phyloP scores from a whole-genome alignment of 108 stramenopile genomes.

The Pelagomonas calceolata region DNA sequence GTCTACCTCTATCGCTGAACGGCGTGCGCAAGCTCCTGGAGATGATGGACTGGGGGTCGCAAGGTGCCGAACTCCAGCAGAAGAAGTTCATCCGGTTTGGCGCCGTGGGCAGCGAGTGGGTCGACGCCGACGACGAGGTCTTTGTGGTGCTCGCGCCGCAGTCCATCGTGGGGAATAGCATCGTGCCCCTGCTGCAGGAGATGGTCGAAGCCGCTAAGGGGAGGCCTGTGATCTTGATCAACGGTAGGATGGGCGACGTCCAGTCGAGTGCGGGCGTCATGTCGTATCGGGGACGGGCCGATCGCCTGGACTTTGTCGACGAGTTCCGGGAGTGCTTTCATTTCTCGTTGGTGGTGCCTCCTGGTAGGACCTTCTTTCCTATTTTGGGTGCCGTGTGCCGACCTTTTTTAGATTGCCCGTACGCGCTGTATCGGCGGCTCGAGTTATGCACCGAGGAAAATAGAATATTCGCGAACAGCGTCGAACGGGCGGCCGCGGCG shows the following conservation, averaged over 20 bases:
- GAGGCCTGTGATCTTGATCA: conserved; percentile 17
- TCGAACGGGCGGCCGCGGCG: too few species aligned
- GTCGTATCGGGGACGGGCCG: conserved; percentile 20
- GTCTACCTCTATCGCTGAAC: conserved; percentile 19
- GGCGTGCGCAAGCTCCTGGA: conserved; percentile 20
- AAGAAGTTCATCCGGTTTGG: conserved; percentile 14
- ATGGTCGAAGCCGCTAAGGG: conserved; percentile 17
- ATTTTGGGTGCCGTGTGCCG: neutral
- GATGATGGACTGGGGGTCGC: conserved; percentile 26
- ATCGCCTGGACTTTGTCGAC: conserved; percentile 3
- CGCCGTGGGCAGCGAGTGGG: conserved; percentile 15
- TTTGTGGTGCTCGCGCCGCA: conserved; percentile 18
- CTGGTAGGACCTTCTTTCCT: neutral
- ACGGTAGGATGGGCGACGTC: conserved; percentile 24
- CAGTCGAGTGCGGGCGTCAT: conserved; percentile 21
- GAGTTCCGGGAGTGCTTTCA: neutral
- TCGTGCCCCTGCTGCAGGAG: conserved; percentile 12
- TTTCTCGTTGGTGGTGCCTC: neutral
- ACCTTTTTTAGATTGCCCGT: neutral
- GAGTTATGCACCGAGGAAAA: too few species aligned
- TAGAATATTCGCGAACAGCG: too few species aligned
- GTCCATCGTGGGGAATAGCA: conserved; percentile 22
- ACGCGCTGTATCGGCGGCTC: neutral
- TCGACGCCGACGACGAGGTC: conserved; percentile 20
- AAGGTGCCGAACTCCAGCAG: neutral